Conservation (phyloP, 2,329 filamentous ascomycete genomes). For the Aureobasidium sp. region DNA sequence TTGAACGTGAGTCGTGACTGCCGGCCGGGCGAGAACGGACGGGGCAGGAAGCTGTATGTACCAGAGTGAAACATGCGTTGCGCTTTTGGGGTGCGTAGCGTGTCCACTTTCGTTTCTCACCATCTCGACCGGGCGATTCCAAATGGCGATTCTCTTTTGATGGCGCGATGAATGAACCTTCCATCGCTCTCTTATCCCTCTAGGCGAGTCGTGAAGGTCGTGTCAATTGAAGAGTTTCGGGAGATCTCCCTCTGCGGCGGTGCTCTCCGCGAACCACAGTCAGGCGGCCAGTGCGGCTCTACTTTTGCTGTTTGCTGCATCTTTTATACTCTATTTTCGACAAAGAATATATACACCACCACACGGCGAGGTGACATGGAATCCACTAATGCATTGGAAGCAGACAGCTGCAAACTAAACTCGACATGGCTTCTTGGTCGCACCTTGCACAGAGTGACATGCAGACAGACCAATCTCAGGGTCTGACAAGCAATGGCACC, state of each 20-base stretch:
- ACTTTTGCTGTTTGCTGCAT: not conserved
- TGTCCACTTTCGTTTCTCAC: not conserved
- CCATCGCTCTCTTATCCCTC: not conserved
- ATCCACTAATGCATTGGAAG: not conserved
- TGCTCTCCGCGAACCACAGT: not conserved
- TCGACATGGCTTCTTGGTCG: not conserved
- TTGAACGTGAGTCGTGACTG: not conserved
- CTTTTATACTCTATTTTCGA: not conserved
- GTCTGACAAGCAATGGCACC: not conserved
- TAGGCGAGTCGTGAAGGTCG: not conserved
- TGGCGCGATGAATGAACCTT: not conserved
- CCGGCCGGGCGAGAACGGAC: not conserved
- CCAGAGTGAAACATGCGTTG: not conserved
- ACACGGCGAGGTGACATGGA: not conserved
- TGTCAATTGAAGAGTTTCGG: not conserved
- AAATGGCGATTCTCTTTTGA: not conserved
- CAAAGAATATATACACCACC: not conserved
- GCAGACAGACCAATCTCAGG: not conserved
- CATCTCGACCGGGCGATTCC: not conserved
- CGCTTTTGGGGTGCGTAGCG: not conserved
- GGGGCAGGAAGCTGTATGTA: not conserved
- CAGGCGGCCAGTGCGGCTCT: not conserved
- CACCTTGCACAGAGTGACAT: not conserved
- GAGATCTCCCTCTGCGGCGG: not conserved
- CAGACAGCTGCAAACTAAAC: not conserved